These are phyloP conservation scores for Ascochyta fabae DNA, from an alignment of 2,329 filamentous ascomycete species.

Conservation along the genomic window DNA sequence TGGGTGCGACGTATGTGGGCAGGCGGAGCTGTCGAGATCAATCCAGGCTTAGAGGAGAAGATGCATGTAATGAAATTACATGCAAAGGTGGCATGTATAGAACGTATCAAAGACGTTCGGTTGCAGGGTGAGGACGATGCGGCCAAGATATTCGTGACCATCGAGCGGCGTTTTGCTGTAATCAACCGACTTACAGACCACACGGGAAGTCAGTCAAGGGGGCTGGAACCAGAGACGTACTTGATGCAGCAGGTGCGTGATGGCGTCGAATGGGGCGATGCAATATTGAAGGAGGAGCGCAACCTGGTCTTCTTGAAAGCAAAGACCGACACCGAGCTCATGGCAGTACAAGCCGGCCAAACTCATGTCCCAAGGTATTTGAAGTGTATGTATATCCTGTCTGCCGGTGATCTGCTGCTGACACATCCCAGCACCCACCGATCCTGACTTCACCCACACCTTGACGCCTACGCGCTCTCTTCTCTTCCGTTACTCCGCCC, in stretches of 20 bases:
- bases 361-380: constrained; percentile 47
- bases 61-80: constrained; percentile 9
- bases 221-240: background rate
- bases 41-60: constrained; percentile 17
- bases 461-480: constrained; percentile 72
- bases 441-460: constrained; percentile 63
- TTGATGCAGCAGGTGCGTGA: constrained; percentile 13
- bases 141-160: constrained; percentile 64
- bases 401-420: constrained; percentile 7
- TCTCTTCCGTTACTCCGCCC: constrained; percentile 86
- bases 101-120: constrained; percentile 56
- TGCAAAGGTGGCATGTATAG: constrained; percentile 41
- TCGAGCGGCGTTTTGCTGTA: constrained; percentile 60
- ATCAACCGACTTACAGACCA: too few species aligned
- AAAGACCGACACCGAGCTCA: constrained; percentile 50
- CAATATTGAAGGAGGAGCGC: constrained; percentile 63
- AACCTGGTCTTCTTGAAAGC: constrained; percentile 69
- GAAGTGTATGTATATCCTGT: constrained; percentile 33
- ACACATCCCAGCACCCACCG: constrained; percentile 52
- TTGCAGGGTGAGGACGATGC: constrained; percentile 58
- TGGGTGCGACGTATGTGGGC: constrained; percentile 88
- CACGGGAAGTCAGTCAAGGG: background rate
- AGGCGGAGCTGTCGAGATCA: constrained; percentile 72
- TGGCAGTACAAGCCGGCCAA: constrained; percentile 35
- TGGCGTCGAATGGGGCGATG: constrained; percentile 34